Percentiles rank a stretch among this genome's conserved stretches.
Evolutionary conservation across 2,329 filamentous ascomycete species (phyloP).

Genomic region (Colletotrichum camelliae): DNA sequence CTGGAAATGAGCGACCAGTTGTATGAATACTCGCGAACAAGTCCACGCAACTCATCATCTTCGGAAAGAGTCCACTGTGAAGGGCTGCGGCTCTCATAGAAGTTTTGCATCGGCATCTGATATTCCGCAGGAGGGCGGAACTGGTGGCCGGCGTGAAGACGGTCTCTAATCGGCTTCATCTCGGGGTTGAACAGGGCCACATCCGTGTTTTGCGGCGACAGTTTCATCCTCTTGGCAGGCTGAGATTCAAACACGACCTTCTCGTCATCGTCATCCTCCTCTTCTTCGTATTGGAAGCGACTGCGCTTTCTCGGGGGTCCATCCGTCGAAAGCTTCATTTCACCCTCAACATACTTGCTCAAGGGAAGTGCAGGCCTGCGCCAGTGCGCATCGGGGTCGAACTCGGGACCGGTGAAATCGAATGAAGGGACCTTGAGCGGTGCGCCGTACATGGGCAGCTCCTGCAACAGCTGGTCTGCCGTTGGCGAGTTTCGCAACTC

Average conservation of each 20-base stretch:
- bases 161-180: slow-evolving; percentile 87
- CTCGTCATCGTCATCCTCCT: slow-evolving; percentile 65
- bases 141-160: slow-evolving; percentile 88
- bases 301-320: slow-evolving; percentile 77
- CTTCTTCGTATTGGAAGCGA: slow-evolving; percentile 81
- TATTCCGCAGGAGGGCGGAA: slow-evolving; percentile 93
- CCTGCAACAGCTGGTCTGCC: slow-evolving; percentile 77
- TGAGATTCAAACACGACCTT: slow-evolving; percentile 40
- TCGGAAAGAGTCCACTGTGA: slow-evolving; percentile 93
- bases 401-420: slow-evolving; percentile 62
- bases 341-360: slow-evolving; percentile 85
- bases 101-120: slow-evolving; percentile 86
- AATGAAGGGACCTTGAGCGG: slow-evolving; percentile 63
- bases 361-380: slow-evolving; percentile 79
- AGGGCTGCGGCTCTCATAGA: slow-evolving; percentile 85
- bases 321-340: slow-evolving; percentile 72
- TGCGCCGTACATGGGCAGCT: slow-evolving; percentile 80
- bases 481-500: slow-evolving; percentile 75
- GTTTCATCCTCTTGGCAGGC: slow-evolving; percentile 36
- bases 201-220: slow-evolving; percentile 73
- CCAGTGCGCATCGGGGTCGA: slow-evolving; percentile 75
- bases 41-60: slow-evolving; percentile 83
- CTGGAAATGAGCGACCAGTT: slow-evolving; percentile 96
- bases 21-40: slow-evolving; percentile 93
- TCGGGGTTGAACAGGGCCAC: slow-evolving; percentile 90